A percentile compares a stretch with the other conserved stretches of the same genome.
Conservation (phyloP, 352 stramenopile species). For the Peronospora belbahrii region DNA sequence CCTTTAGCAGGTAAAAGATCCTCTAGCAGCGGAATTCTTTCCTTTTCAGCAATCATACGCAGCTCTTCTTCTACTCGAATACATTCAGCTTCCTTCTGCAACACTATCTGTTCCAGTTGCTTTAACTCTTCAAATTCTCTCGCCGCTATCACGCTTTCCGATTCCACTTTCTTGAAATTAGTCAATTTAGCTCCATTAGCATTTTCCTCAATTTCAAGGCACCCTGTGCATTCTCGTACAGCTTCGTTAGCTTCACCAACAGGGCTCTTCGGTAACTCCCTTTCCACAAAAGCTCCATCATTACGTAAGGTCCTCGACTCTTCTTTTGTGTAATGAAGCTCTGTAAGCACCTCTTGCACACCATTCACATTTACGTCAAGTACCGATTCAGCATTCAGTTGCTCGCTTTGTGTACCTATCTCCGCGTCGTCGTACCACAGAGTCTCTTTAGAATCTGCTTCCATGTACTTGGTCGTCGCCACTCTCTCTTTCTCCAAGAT, state of each 20-base stretch:
- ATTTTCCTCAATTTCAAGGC: neutral
- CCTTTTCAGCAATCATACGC: slow-evolving; percentile 21
- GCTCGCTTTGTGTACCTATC: neutral
- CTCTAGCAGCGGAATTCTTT: slow-evolving; percentile 17
- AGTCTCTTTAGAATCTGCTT: slow-evolving; percentile 1
- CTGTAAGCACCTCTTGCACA: neutral
- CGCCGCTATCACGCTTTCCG: neutral
- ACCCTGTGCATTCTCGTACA: neutral
- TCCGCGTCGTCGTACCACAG: neutral
- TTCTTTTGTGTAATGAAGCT: neutral
- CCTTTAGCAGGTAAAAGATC: neutral
- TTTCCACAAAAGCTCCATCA: slow-evolving; percentile 1
- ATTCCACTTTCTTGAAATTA: slow-evolving; percentile 6
- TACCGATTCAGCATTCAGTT: neutral
- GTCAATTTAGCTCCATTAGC: neutral
- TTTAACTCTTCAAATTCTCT: slow-evolving; percentile 20
- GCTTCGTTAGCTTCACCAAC: neutral
- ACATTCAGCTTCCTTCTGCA: slow-evolving; percentile 19
- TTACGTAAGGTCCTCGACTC: neutral
- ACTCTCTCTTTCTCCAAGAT: neutral
- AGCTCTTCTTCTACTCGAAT: slow-evolving; percentile 26
- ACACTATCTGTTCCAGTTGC: slow-evolving; percentile 11
- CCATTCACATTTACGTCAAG: neutral
- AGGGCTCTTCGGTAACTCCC: neutral
- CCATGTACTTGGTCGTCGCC: neutral